Evolutionary conservation across 1,139 yeast genomes (phyloP), one percentile per base, ranked within the genome.

Genomic region (Blastobotrys raffinosifermentans): DNA sequence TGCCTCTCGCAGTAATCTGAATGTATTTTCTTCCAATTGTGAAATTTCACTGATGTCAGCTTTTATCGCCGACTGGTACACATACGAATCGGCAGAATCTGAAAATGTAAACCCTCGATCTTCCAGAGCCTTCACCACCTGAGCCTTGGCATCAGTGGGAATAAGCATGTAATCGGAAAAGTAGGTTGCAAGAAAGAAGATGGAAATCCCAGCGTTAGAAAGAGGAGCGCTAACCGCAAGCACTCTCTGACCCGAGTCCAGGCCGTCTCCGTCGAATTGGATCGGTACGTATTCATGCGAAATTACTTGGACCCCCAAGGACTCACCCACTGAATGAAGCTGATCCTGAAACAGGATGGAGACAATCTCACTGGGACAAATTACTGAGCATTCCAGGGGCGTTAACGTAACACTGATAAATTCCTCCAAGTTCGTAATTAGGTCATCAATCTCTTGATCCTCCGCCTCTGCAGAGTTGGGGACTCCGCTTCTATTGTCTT

Each of bases 151-250:
- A 3, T 57, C 49, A 29, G 54, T 56, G 0, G 87, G 86, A 13
- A 79, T 69, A 27, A 80, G 62, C n/a, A 80, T 81, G 34, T 76
- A 73, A 55, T 80, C 83, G 36, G 79, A 71, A 50, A 76, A 78
- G 58, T 80, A 81, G 29, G 80, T 76, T 10, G 80, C 73, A 29
- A 80, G 58, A 57, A 79, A 80, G 52, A 77, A 78, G 22, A 80
- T 63, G 2, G 85, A 69, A 23, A 80, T 75, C 11, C 67, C 67
- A 36, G 77, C 75, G 26, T 68, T 66, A 0, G 82, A 71, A 15
- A 80, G 60, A 2, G 87, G 87, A 35, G 69, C 67, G 1, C 83
- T 77, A 20, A 80, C 60, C 41, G 74, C 75, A 37, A 80, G 54
- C 7, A 80, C 77, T 30, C 79, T 61, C 27, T 71, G 62, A 26